Percentiles rank a stretch among this genome's conserved stretches.
These are phyloP conservation scores for Trametes polyzona DNA, from an alignment of 1,284 basidiomycete genomes.

Conservation along the genomic window DNA sequence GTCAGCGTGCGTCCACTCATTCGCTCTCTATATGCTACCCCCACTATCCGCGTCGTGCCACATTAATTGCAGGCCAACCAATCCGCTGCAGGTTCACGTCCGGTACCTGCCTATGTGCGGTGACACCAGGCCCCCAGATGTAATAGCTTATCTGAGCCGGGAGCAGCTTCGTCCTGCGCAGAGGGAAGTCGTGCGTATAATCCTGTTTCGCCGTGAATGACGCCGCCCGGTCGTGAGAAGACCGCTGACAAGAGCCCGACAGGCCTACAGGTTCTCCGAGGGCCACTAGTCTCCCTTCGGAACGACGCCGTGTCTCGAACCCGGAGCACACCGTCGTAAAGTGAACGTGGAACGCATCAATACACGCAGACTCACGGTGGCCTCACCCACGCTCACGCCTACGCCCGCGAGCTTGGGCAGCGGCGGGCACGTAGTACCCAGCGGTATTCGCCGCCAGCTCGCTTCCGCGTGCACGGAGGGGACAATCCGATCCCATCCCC, in stretches of 20 bases:
- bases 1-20: neutral
- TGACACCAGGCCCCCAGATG: neutral
- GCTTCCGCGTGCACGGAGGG: neutral
- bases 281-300: too few relatives aligned
- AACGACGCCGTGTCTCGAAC: neutral
- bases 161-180: neutral
- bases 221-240: neutral
- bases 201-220: neutral
- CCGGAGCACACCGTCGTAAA: too few relatives aligned
- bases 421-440: neutral
- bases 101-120: neutral
- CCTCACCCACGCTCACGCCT: neutral
- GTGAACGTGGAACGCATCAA: too few relatives aligned
- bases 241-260: neutral
- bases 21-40: too few relatives aligned
- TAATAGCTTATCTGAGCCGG: neutral
- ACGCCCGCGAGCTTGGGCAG: neutral
- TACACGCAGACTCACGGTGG: too few relatives aligned
- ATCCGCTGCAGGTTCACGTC: neutral
- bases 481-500: slow-evolving; percentile 1
- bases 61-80: neutral
- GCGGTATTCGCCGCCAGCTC: neutral
- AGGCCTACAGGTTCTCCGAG: neutral
- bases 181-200: neutral
- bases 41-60: neutral